Evolutionary conservation across 1,139 yeast genomes (phyloP).

Genomic region (Kodamaea plutei): DNA sequence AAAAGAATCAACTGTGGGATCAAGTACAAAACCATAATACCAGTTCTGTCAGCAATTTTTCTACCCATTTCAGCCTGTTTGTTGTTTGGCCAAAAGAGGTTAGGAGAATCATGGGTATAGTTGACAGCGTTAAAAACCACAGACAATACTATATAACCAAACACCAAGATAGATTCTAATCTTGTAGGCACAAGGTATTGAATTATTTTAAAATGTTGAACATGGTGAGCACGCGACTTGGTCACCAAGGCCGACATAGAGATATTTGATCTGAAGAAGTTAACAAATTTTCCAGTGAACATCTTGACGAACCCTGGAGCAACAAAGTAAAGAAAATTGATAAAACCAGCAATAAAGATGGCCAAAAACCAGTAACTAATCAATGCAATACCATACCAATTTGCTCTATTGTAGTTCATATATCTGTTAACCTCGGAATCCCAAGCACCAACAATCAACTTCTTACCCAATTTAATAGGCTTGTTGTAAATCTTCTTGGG

Average conservation of each 20-base stretch:
- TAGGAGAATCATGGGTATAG: conserved; percentile 36
- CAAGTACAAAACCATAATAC: conserved; percentile 43
- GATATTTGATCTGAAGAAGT: conserved; percentile 37
- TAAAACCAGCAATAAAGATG: conserved; percentile 40
- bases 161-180: conserved; percentile 37
- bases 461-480: conserved; percentile 25
- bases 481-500: conserved; percentile 23
- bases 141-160: conserved; percentile 43
- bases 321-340: conserved; percentile 30
- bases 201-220: conserved; percentile 24
- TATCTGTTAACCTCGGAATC: conserved; percentile 37
- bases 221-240: conserved; percentile 38
- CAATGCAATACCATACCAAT: conserved; percentile 48
- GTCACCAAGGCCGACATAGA: conserved; percentile 47
- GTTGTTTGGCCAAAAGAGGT: conserved; percentile 27
- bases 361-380: conserved; percentile 45
- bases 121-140: conserved; percentile 38
- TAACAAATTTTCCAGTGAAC: conserved; percentile 29
- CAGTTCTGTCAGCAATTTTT: conserved; percentile 60
- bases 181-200: conserved; percentile 58
- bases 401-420: conserved; percentile 40
- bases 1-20: conserved; percentile 53
- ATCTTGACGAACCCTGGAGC: conserved; percentile 32
- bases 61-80: conserved; percentile 43
- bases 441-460: conserved; percentile 27